A percentile compares a stretch with the other conserved stretches of the same genome.
phyloP scores from a whole-genome alignment of 2,329 filamentous ascomycete genomes.

The Aspergillus nomiae region DNA sequence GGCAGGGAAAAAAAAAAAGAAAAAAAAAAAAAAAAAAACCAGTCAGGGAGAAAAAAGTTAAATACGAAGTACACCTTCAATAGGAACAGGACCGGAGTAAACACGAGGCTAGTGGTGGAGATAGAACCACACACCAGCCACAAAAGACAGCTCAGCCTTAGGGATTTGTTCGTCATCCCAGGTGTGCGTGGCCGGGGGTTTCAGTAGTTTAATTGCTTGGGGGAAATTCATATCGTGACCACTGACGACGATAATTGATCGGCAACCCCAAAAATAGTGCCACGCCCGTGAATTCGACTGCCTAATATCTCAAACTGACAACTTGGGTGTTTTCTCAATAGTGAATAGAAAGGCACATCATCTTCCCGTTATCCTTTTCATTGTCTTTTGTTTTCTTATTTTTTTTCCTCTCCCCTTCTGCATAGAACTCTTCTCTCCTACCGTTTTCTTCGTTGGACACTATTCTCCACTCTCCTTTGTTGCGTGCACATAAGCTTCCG shows the following conservation, averaged over 20 bases:
- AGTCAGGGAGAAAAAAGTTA: not conserved
- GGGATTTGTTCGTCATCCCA: not conserved
- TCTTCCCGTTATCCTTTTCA: too few relatives aligned
- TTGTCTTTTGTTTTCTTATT: not conserved
- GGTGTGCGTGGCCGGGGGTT: not conserved
- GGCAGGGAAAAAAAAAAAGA: not conserved
- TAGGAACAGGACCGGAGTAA: conserved; percentile 1
- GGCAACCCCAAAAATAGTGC: conserved; percentile 2
- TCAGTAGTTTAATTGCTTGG: not conserved
- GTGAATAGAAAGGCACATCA: too few relatives aligned
- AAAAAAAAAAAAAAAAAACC: not conserved
- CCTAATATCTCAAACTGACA: not conserved
- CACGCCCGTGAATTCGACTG: conserved; percentile 1
- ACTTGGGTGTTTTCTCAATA: too few relatives aligned
- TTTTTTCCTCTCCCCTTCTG: not conserved
- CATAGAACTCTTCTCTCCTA: not conserved
- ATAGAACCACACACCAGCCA: not conserved
- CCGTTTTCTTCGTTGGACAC: not conserved
- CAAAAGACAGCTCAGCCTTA: conserved; percentile 1
- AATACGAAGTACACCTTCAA: not conserved
- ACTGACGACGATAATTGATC: conserved; percentile 3
- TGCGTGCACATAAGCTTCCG: not conserved
- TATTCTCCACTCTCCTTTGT: not conserved
- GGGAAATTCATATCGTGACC: not conserved
- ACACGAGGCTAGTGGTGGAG: not conserved